Base-by-base conservation (phyloP, 208 protist species). In the Trypanosoma theileri region DNA sequence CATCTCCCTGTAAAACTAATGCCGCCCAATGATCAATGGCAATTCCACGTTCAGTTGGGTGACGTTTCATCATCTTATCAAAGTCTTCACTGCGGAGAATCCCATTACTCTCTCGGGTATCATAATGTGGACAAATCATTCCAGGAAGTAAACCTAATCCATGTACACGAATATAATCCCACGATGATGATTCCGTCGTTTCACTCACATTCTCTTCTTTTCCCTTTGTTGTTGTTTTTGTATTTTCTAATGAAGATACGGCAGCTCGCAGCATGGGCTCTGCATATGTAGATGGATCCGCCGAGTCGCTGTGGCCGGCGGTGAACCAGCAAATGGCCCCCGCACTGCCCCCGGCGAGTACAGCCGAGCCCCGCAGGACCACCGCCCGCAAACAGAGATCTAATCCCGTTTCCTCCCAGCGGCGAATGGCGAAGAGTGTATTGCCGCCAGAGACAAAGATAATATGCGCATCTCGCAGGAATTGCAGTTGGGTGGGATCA, bases 261-360 rank as follows among this genome's bases (percentile, higher is more conserved):
- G 55, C 75, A 58, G 10, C 58, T 11, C 68, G 59, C 41, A 92
- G 56, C 63, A 82, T 85, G 6, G 87, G 50, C 63, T 82, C 66
- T 3, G 82, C 72, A 65, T 88, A 96, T 24, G 87, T 92, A 0
- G 75, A 45, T 13, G 93, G 91, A 71, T 97, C 82, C 13, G 89
- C 90, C 0, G 88, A 95, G 80, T 97, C 93, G 66, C 89, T 94
- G 80, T 97, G 93, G 0, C 89, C 89, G 0, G 78, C 74, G 13
- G 89, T 89, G 66, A 96, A 97, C 89, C 88, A 97, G 66, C 88
- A 94, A 59, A 97, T 94, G 7, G 89, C 92, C 0, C 92, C 92
- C 0, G 92, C 92, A 63, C 89, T 94, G 45, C 91, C 90, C 19
- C 93, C 93, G 6, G 88, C 84, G 26, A 97, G 61, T 28, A 97